Evolutionary conservation across 106 monocot genomes (phyloP).

Genomic region (Acanthochlamys bracteata): DNA sequence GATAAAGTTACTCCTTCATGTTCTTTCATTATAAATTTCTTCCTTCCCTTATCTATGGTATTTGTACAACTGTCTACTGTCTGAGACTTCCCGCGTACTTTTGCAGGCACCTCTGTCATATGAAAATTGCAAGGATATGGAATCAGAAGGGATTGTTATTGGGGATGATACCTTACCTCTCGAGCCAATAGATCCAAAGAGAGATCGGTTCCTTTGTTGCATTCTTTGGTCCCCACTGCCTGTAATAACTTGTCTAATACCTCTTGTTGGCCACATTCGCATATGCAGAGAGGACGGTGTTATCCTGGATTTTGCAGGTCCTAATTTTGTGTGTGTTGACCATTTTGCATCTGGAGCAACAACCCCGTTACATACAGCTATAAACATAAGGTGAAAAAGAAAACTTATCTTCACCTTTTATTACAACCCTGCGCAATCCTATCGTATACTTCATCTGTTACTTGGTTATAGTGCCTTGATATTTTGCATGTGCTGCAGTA

Average conservation of each 20-base stretch:
- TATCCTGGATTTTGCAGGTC: slow-evolving; percentile 90
- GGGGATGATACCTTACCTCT: slow-evolving; percentile 7
- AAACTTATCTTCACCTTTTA: background rate
- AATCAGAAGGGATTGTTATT: slow-evolving; percentile 19
- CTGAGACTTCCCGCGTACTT: no score
- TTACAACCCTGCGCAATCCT: background rate
- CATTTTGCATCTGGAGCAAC: slow-evolving; percentile 81
- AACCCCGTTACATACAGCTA: slow-evolving; percentile 71
- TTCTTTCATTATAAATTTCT: no score
- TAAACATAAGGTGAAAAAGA: slow-evolving; percentile 39
- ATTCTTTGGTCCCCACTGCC: slow-evolving; percentile 92
- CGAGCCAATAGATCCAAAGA: slow-evolving; percentile 61
- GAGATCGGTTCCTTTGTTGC: slow-evolving; percentile 85
- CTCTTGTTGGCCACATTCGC: slow-evolving; percentile 88
- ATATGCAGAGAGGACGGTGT: slow-evolving; percentile 97
- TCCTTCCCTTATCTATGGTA: no score
- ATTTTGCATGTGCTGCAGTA: slow-evolving; percentile 4
- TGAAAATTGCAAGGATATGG: slow-evolving; percentile 7
- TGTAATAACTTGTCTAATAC: slow-evolving; percentile 82
- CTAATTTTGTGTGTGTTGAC: slow-evolving; percentile 85
- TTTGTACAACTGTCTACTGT: no score
- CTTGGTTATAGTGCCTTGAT: background rate
- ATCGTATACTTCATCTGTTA: background rate
- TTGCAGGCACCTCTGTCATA: no score
- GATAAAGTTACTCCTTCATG: no score